Base-by-base conservation (phyloP, 345 rosid genomes). In the Garcia nutans region DNA sequence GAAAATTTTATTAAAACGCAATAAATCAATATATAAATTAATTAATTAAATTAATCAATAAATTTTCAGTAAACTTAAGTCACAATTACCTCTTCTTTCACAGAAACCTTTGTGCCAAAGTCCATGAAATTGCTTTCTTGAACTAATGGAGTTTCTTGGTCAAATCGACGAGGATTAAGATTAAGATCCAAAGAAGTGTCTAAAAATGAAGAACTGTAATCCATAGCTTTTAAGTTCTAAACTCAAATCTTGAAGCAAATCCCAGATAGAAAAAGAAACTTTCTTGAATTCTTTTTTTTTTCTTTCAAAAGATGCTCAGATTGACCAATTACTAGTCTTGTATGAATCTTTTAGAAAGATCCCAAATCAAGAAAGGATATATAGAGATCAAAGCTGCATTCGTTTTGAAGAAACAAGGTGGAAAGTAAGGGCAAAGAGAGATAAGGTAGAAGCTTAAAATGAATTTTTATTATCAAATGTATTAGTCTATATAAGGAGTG, bases 41-140 rank as follows among this genome's bases (percentile, higher is more conserved):
- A 11, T 6, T 17, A 20, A 65, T 4, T 22, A 2, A 13, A 68
- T 26, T 15, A 26, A 41, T 1, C 37, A 33, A 33, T 33, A 37
- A 37, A 3, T 4, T 37, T 37, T 37, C 41, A 37, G 41, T 37
- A 37, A 37, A 37, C 6, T 6, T 6, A 37, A 37, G 6, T 37
- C 41, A 6, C 5, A 37, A 41, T 74, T 55, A 85, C 91, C 86
- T 89, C 88, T 63, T 81, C 82, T 76, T 87, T 89, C 33, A 58
- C 78, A 0, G 88, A 70, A 70, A 37, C 54, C 67, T 81, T 79
- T 41, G 24, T 77, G 49, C 78, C 86, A n/a, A 82, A 58, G 49
- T 80, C 85, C 74, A 76, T 71, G 63, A 85, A 79, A 65, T 83
- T 78, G 72, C 61, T 66, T 49, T 59, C 65, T 26, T 33, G 74